phyloP scores from a whole-genome alignment of 257 asterid species.

The Nicotiana obtusifolia region DNA sequence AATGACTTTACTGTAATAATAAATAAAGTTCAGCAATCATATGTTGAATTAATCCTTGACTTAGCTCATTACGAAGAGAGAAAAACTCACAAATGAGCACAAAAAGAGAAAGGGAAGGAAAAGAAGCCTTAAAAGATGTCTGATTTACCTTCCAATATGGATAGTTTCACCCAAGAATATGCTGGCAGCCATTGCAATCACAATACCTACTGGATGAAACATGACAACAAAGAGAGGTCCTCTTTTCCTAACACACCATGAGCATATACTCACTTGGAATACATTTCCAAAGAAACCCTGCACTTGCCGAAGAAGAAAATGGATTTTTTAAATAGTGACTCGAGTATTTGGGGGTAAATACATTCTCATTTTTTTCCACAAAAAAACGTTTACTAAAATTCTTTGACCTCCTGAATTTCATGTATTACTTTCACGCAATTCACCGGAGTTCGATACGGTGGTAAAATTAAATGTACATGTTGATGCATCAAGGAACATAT shows the following conservation, averaged over 20 bases:
- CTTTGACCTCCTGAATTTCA: no score
- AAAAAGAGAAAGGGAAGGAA: background rate
- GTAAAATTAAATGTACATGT: no score
- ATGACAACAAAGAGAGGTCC: slow-evolving; percentile 65
- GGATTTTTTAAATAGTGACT: no score
- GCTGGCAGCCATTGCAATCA: slow-evolving; percentile 40
- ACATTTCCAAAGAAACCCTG: slow-evolving; percentile 60
- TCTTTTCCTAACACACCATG: slow-evolving; percentile 58
- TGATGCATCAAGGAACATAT: background rate
- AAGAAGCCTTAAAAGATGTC: background rate
- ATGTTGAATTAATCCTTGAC: background rate
- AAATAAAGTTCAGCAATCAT: no score
- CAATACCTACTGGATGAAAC: slow-evolving; percentile 60
- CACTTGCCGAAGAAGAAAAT: background rate
- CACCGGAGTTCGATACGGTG: no score
- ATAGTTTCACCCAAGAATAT: slow-evolving; percentile 47
- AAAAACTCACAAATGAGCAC: no score
- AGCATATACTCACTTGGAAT: slow-evolving; percentile 42
- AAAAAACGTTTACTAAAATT: no score
- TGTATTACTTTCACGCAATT: no score
- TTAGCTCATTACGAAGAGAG: fast-evolving
- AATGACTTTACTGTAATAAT: no score
- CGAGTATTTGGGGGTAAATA: no score
- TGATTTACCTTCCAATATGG: slow-evolving; percentile 57
- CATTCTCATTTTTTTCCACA: no score